Percentiles rank a stretch among this genome's conserved stretches.
phyloP scores from a whole-genome alignment of 192 early-diverging fungal species.

The Umbelopsis vinacea region DNA sequence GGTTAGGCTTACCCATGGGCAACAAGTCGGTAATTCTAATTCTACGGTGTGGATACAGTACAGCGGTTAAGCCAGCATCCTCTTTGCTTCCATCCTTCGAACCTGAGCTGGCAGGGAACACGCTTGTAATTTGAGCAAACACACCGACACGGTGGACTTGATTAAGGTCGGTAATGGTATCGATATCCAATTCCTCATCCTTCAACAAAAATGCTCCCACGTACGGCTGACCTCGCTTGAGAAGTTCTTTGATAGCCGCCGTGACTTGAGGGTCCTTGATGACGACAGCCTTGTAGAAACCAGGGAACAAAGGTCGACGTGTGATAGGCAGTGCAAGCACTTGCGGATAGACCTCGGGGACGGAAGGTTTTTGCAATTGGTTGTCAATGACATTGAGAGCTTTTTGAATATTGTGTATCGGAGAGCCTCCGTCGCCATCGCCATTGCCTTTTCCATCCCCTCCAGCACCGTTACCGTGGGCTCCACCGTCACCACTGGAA shows the following conservation, averaged over 20 bases:
- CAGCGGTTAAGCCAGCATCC: slow-evolving; percentile 85
- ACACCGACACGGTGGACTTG: slow-evolving; percentile 93
- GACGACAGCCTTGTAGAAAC: slow-evolving; percentile 97
- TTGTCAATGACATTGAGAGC: slow-evolving; percentile 64
- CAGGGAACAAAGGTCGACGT: slow-evolving; percentile 92
- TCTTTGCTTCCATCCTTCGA: slow-evolving; percentile 60
- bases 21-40: slow-evolving; percentile 79
- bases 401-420: slow-evolving; percentile 16
- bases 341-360: slow-evolving; percentile 93
- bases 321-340: slow-evolving; percentile 93
- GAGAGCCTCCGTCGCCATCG: slow-evolving; percentile 38
- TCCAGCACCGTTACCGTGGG: slow-evolving; percentile 12
- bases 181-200: slow-evolving; percentile 86
- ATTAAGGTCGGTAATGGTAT: slow-evolving; percentile 72
- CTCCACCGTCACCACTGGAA: background rate
- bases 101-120: slow-evolving; percentile 73
- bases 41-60: slow-evolving; percentile 94
- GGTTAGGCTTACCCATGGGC: slow-evolving; percentile 30
- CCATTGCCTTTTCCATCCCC: slow-evolving; percentile 28
- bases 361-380: slow-evolving; percentile 72
- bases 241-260: slow-evolving; percentile 87
- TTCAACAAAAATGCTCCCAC: slow-evolving; percentile 94
- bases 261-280: slow-evolving; percentile 95
- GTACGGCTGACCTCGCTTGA: slow-evolving; percentile 95
- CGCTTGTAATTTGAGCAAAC: slow-evolving; percentile 96